Evolutionary conservation across 441 rosid species (phyloP).

Genomic region (Populus hybrid): DNA sequence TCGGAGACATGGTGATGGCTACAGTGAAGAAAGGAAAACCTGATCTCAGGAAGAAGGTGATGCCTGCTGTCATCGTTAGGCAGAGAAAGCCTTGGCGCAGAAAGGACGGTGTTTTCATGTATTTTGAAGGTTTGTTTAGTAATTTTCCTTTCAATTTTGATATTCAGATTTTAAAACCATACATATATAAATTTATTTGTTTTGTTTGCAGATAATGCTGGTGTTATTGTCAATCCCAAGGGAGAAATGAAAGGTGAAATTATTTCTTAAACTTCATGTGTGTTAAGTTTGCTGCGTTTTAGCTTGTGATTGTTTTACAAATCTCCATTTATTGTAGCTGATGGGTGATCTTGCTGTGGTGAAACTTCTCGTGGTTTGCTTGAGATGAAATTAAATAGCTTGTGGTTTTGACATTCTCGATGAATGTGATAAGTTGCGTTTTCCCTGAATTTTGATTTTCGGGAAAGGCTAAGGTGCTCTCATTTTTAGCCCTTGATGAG

Average conservation of each 20-base stretch:
- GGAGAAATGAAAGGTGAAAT: slow-evolving; percentile 71
- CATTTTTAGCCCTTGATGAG: background rate
- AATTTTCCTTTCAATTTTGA: background rate
- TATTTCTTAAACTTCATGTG: background rate
- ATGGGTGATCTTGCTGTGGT: background rate
- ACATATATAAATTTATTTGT: background rate
- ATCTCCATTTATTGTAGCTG: background rate
- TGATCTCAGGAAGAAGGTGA: slow-evolving; percentile 67
- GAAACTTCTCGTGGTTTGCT: background rate
- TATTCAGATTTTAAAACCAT: background rate
- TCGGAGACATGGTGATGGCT: slow-evolving; percentile 86
- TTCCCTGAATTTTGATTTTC: background rate
- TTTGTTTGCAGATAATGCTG: slow-evolving; percentile 56
- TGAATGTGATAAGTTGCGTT: background rate
- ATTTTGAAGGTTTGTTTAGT: slow-evolving; percentile 55
- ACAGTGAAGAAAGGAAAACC: slow-evolving; percentile 80
- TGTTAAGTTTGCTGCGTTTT: background rate
- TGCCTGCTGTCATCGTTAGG: slow-evolving; percentile 74
- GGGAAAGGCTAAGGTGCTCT: no score
- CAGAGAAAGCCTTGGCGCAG: slow-evolving; percentile 83
- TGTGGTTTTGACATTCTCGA: background rate
- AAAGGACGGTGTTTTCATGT: slow-evolving; percentile 91
- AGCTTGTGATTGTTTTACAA: background rate
- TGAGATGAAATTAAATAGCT: background rate
- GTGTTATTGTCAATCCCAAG: slow-evolving; percentile 70